Base-by-base conservation (phyloP, 495 filamentous ascomycete species). In the Tirmania nivea region DNA sequence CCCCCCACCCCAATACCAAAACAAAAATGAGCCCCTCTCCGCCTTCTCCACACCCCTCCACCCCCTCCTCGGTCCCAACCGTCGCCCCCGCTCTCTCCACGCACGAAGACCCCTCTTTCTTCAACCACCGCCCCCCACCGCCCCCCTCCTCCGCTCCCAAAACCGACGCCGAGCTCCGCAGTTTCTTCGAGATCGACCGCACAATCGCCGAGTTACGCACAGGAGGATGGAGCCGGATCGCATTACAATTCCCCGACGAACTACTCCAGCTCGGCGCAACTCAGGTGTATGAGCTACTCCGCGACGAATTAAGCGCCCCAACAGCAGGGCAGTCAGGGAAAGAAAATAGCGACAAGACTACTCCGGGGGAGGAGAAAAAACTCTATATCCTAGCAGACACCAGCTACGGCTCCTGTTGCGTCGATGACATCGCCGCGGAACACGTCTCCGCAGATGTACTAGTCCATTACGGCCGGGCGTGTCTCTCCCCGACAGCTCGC, bases 391-490 rank as follows among this genome's bases (percentile, higher is more conserved):
- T 99, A 39, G 90, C 82, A 35, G 90, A 99, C 65, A 96, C 90
- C 9, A 94, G 88, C 1, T 99, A 96, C 67, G 89, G 90, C 48
- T 77, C 88, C 5, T 99, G 90, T 69, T 99, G 90, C 64, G 87
- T 95, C 50, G 90, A 99, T 57, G 90, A 99, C 67, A 81, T 96
- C 48, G 92, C 90, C 1, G 90, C 92, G 14, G 89, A 96, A 62
- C 92, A 99, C 66, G 81, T 84, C 34, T 73, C 85, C 61, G 88
- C 90, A 7, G 82, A 96, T 52, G 86, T 83, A 5, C 81, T 96
- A 5, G 83, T 99, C 16, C 90, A 99, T 65, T 99, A 96, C 61
- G 90, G 90, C 20, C 75, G 89, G 45, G 80, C 87, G 0, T 99
- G 90, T 65, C 71, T 99, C 21, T 93, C 84, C 1, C 92, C 90